Base-by-base conservation (phyloP, 192 early-diverging fungal genomes). In the Martensiomyces pterosporus region DNA sequence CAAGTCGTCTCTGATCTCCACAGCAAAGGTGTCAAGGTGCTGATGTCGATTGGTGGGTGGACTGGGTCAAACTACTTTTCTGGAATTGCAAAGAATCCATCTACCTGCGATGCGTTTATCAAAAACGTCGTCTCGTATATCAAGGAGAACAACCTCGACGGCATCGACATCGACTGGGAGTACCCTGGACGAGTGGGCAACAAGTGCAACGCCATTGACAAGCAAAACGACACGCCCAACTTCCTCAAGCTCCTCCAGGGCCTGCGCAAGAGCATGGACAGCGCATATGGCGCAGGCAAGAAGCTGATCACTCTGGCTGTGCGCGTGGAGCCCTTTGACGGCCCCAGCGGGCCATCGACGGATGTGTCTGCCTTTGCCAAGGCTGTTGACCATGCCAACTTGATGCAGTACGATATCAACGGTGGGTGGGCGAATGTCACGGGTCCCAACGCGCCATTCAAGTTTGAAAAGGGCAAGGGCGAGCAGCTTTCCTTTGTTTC, bases 151-250 rank as follows among this genome's bases (percentile, higher is more conserved):
- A 44, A 66, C 14, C 65, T 83, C 6, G 84, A 85, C 58, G 85
- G 85, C n/a, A 66, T 89, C 16, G 52, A 90, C 53, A 77, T 88
- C 44, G 88, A 88, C 55, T 87, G 76, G 81, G 87, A 89, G 57
- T 87, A 83, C 50, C 87, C 80, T 1, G 77, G 78, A 4, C 60
- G 76, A 16, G 38, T 55, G 10, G 80, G 76, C 15, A 51, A 67
- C 33, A 52, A 45, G 3, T 73, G 68, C 21, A 78, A 72, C 29
- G 43, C 43, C 1, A 56, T 76, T 32, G 82, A 84, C 59, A 45
- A 34, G 0, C 52, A 44, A 1, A 79, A 82, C 43, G 88, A 91
- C 52, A 64, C 79, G 9, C 65, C 67, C 9, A 87, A 88, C 60
- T 86, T 76, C 43, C 62, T 82, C 6, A 46, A 18, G 9, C 67